phyloP scores from a whole-genome alignment of 1,284 basidiomycete species.

The Trichosporon inkin region DNA sequence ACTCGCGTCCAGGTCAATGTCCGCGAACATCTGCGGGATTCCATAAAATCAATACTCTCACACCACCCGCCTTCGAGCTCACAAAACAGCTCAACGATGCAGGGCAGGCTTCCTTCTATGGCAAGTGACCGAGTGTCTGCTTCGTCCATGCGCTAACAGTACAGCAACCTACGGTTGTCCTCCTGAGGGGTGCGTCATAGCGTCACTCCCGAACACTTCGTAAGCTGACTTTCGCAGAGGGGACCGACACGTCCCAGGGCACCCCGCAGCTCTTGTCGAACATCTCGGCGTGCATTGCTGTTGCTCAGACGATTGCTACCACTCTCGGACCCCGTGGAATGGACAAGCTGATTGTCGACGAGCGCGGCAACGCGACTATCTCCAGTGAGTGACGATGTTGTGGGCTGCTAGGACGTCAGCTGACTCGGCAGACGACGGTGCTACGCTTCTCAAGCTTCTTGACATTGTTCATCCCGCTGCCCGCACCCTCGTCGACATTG shows the following conservation, averaged over 20 bases:
- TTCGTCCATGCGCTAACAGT: slow-evolving; percentile 19
- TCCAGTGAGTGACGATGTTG: slow-evolving; percentile 57
- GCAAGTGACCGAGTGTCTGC: slow-evolving; percentile 23
- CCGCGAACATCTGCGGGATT: slow-evolving; percentile 9
- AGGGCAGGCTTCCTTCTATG: slow-evolving; percentile 49
- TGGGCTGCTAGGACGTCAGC: slow-evolving; percentile 12
- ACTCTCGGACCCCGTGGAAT: slow-evolving; percentile 98
- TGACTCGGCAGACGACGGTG: slow-evolving; percentile 68
- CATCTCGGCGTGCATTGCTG: slow-evolving; percentile 89
- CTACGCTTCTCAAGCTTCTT: slow-evolving; percentile 92
- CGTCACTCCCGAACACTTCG: neutral
- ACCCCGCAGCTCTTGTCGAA: slow-evolving; percentile 91
- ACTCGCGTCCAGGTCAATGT: slow-evolving; percentile 5
- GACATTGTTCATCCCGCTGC: slow-evolving; percentile 98
- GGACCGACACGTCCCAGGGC: slow-evolving; percentile 95
- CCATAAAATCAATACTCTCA: slow-evolving; percentile 9
- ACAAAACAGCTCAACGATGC: slow-evolving; percentile 31
- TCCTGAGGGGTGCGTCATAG: slow-evolving; percentile 60
- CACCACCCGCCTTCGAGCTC: slow-evolving; percentile 8
- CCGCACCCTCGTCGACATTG: slow-evolving; percentile 93
- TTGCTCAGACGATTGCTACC: slow-evolving; percentile 81
- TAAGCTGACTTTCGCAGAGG: slow-evolving; percentile 57
- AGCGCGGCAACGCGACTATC: slow-evolving; percentile 92
- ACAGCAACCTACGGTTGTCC: slow-evolving; percentile 90
- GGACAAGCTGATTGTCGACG: slow-evolving; percentile 90